phyloP scores from a whole-genome alignment of 1,284 basidiomycete species.

The Moesziomyces globuligerus region DNA sequence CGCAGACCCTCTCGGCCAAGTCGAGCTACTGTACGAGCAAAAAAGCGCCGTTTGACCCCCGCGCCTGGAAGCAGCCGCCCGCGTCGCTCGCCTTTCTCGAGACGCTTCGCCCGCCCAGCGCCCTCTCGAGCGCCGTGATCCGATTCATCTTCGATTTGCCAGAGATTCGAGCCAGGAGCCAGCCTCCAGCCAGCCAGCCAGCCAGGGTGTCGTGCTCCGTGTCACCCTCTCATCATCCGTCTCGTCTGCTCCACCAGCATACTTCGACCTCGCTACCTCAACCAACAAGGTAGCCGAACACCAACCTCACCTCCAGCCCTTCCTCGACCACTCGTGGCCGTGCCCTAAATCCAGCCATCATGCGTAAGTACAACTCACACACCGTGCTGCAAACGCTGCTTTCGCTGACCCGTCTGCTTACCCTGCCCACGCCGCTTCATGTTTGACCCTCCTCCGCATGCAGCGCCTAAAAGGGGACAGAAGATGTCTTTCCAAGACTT shows the following conservation, averaged over 20 bases:
- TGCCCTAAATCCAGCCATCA: conserved; percentile 26
- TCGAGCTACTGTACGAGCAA: too few species aligned
- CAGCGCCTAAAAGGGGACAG: conserved; percentile 63
- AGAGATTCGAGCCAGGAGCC: background rate
- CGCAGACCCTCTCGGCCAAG: too few species aligned
- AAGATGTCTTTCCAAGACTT: conserved; percentile 65
- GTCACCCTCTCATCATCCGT: conserved; percentile 23
- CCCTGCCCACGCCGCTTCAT: background rate
- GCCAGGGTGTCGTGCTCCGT: conserved; percentile 1
- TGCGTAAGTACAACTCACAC: conserved; percentile 30
- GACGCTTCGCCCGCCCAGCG: too few species aligned
- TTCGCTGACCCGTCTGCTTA: background rate
- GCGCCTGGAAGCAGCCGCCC: too few species aligned
- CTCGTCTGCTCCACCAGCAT: conserved; percentile 18
- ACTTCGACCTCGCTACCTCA: conserved; percentile 12
- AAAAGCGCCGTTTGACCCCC: too few species aligned
- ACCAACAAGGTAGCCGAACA: conserved; percentile 11
- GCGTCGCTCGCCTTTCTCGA: too few species aligned
- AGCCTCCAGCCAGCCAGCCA: too few species aligned
- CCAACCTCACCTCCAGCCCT: conserved; percentile 9
- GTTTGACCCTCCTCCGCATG: background rate
- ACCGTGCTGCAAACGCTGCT: background rate
- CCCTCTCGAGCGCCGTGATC: conserved; percentile 31
- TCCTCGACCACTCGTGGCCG: conserved; percentile 6
- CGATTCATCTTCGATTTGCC: conserved; percentile 21